Conservation (phyloP, 768 basidiomycete species). For the Wakefieldia striispora region DNA sequence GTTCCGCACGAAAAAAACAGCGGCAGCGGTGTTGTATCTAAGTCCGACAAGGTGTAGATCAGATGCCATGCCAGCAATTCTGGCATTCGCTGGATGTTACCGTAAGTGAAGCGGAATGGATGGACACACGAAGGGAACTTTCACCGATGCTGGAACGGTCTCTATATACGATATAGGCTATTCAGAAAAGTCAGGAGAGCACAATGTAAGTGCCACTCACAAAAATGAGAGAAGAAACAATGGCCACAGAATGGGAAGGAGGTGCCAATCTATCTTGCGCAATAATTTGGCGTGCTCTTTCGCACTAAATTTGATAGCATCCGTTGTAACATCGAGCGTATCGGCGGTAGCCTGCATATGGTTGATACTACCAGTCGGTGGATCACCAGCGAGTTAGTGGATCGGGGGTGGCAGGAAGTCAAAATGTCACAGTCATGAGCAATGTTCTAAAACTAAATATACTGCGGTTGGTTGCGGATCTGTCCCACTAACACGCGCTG, state of each 20-base stretch:
- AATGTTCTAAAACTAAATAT: too few relatives aligned
- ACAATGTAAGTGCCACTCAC: constrained; percentile 24
- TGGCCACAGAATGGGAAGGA: constrained; percentile 39
- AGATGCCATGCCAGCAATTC: constrained; percentile 43
- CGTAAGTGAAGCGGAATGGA: constrained; percentile 3
- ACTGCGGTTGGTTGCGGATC: too few relatives aligned
- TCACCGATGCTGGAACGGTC: constrained; percentile 46
- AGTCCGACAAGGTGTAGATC: constrained; percentile 37
- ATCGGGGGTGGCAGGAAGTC: not conserved
- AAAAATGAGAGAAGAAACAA: constrained; percentile 43
- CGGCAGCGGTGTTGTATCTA: constrained; percentile 37
- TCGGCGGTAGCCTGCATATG: not conserved
- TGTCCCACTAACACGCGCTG: too few relatives aligned
- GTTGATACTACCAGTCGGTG: not conserved
- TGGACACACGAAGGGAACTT: not conserved
- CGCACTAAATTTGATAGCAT: not conserved
- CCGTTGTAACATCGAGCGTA: not conserved
- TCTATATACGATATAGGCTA: constrained; percentile 16
- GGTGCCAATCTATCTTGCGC: constrained; percentile 41
- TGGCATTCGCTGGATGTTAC: constrained; percentile 35
- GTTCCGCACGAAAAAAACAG: constrained; percentile 35
- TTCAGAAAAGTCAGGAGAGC: not conserved
- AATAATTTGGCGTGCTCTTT: constrained; percentile 20
- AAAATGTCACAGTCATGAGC: too few relatives aligned
- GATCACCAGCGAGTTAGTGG: not conserved